Evolutionary conservation across 164 flowering plant genomes (phyloP).

Genomic region (Houttuynia cordata): DNA sequence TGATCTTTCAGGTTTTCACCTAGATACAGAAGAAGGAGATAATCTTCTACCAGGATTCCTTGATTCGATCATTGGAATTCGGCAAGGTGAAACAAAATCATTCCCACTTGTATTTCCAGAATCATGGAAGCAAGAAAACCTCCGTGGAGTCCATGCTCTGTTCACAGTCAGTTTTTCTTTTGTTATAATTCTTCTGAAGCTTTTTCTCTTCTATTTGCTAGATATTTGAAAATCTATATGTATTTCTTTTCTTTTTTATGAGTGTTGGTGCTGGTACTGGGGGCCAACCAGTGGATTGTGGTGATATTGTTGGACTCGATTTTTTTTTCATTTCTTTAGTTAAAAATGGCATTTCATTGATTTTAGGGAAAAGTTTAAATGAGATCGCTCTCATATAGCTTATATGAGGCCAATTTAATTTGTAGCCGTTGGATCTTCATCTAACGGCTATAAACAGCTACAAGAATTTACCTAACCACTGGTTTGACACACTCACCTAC

Average conservation of each 20-base stretch:
- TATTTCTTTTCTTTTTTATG: background rate
- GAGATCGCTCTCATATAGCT: too few species aligned
- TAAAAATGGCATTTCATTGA: background rate
- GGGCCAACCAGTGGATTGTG: background rate
- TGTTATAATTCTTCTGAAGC: conserved; percentile 1
- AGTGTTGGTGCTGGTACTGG: background rate
- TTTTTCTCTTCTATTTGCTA: background rate
- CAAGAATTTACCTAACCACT: too few species aligned
- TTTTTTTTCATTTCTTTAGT: background rate
- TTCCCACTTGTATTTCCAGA: conserved; percentile 79
- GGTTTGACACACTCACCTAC: too few species aligned
- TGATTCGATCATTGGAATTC: conserved; percentile 62
- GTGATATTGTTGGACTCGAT: background rate
- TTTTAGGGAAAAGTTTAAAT: too few species aligned
- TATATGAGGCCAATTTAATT: too few species aligned
- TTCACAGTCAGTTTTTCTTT: conserved; percentile 55
- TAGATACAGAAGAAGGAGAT: conserved; percentile 89
- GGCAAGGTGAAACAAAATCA: conserved; percentile 71
- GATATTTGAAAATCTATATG: background rate
- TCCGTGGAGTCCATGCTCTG: conserved; percentile 67
- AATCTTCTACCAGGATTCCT: conserved; percentile 76
- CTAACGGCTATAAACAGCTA: too few species aligned
- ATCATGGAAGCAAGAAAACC: conserved; percentile 78
- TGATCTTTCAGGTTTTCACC: conserved; percentile 49
- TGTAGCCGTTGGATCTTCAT: too few species aligned